These are phyloP conservation scores for Apiospora kogelbergensis DNA, from an alignment of 2,329 filamentous ascomycete genomes.

Conservation along the genomic window DNA sequence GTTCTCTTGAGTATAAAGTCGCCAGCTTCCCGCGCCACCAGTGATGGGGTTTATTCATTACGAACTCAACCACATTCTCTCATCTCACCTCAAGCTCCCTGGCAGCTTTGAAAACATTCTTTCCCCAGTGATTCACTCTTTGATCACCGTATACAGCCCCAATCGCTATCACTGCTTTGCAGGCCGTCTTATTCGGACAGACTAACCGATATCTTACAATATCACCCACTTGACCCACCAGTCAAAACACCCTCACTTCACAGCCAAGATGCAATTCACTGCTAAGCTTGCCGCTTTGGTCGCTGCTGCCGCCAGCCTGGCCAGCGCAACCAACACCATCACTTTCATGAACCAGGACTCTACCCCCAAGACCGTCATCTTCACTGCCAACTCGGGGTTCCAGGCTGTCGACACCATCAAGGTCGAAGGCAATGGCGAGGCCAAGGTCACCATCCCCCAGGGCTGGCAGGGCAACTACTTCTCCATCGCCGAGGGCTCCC, in stretches of 20 bases:
- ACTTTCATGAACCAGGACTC: slow-evolving; percentile 61
- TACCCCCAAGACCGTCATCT: slow-evolving; percentile 48
- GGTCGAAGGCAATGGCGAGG: slow-evolving; percentile 38
- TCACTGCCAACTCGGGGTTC: slow-evolving; percentile 44
- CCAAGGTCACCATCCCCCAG: slow-evolving; percentile 42
- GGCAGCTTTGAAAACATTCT: slow-evolving; percentile 25
- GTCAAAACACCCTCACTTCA: slow-evolving; percentile 11
- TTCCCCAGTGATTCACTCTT: slow-evolving; percentile 30
- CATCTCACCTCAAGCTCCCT: slow-evolving; percentile 20
- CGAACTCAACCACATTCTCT: slow-evolving; percentile 17
- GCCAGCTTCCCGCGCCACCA: not conserved
- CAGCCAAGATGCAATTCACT: slow-evolving; percentile 55
- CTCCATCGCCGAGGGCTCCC: slow-evolving; percentile 44
- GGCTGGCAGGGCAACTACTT: slow-evolving; percentile 52
- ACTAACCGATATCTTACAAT: slow-evolving; percentile 15
- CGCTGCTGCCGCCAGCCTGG: slow-evolving; percentile 41
- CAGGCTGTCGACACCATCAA: slow-evolving; percentile 37
- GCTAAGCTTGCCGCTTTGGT: slow-evolving; percentile 42
- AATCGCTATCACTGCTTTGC: slow-evolving; percentile 15
- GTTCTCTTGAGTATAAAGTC: not conserved
- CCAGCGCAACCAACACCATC: slow-evolving; percentile 47
- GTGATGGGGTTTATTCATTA: not conserved
- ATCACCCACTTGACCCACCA: slow-evolving; percentile 17
- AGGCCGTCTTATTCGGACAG: slow-evolving; percentile 13
- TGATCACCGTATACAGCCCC: slow-evolving; percentile 22